Evolutionary conservation across 2,329 filamentous ascomycete genomes (phyloP).

Genomic region (Thelonectria olida): DNA sequence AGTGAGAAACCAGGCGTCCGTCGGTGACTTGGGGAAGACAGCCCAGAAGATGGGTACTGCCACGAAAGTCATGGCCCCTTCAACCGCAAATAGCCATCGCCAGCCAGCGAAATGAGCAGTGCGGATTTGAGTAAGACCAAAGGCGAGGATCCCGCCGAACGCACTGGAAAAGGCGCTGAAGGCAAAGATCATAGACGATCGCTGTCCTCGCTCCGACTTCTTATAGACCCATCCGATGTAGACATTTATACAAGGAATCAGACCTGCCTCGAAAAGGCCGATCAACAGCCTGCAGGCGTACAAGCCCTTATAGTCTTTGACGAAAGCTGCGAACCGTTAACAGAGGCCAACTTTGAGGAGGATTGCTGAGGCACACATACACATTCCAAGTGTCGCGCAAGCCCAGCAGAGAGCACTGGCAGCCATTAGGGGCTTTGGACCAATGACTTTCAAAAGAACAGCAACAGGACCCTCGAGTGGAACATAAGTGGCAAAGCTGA

Average conservation of each 20-base stretch:
- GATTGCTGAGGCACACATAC: background rate
- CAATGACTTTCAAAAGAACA: slow-evolving; percentile 42
- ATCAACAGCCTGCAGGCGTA: slow-evolving; percentile 31
- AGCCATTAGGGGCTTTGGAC: slow-evolving; percentile 41
- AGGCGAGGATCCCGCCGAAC: slow-evolving; percentile 55
- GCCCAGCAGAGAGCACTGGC: slow-evolving; percentile 31
- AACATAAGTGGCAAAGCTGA: slow-evolving; percentile 43
- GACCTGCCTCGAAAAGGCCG: slow-evolving; percentile 29
- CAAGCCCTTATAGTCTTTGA: slow-evolving; percentile 33
- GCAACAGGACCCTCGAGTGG: slow-evolving; percentile 44
- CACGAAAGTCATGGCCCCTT: slow-evolving; percentile 50
- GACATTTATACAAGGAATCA: slow-evolving; percentile 33
- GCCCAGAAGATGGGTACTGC: slow-evolving; percentile 41
- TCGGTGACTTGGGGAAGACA: slow-evolving; percentile 40
- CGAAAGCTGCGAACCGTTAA: slow-evolving; percentile 14
- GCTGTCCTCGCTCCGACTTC: slow-evolving; percentile 26
- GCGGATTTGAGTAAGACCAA: slow-evolving; percentile 48
- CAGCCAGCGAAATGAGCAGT: slow-evolving; percentile 46
- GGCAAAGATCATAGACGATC: slow-evolving; percentile 51
- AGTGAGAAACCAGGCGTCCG: slow-evolving; percentile 39
- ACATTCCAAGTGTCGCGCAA: slow-evolving; percentile 29
- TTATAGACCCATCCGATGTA: slow-evolving; percentile 31
- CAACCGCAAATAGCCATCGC: slow-evolving; percentile 37
- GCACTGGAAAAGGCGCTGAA: slow-evolving; percentile 51
- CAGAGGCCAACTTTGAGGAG: background rate